A percentile compares a stretch with the other conserved stretches of the same genome.
Evolutionary conservation across 176 grass and related monocot species (phyloP).

Genomic region (Phyllostachys edulis): DNA sequence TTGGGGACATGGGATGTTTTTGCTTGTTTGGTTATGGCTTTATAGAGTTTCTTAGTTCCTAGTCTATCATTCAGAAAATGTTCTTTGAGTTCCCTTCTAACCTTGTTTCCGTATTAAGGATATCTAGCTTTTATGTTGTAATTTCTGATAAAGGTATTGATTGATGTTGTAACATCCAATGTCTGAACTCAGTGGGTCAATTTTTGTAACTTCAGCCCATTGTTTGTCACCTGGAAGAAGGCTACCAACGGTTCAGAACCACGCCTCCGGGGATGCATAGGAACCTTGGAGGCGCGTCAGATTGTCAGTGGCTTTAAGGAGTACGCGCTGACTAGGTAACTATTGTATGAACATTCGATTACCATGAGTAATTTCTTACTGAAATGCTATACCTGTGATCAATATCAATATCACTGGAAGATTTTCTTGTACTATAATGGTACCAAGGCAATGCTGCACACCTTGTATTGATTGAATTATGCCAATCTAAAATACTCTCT

Average conservation of each 20-base stretch:
- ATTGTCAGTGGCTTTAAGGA: conserved; percentile 89
- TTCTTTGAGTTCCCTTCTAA: not conserved
- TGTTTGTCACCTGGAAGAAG: conserved; percentile 99
- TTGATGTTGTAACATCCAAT: not conserved
- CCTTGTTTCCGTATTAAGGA: not conserved
- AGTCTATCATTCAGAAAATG: not conserved
- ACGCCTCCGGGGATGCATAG: conserved; percentile 92
- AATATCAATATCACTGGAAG: not conserved
- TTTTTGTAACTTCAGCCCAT: conserved; percentile 66
- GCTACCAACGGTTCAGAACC: conserved; percentile 81
- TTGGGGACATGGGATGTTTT: not conserved
- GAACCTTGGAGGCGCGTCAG: conserved; percentile 83
- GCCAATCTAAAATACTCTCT: not conserved
- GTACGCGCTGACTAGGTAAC: conserved; percentile 87
- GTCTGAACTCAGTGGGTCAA: not conserved
- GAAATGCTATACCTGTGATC: not conserved
- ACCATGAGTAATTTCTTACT: not conserved
- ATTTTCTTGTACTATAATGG: not conserved
- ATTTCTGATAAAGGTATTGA: not conserved
- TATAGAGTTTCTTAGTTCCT: not conserved
- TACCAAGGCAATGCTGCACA: not conserved
- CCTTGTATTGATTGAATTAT: not conserved
- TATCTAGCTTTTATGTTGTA: not conserved
- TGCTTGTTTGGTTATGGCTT: not conserved
- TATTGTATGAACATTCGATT: conserved; percentile 21